These are phyloP conservation scores for Agrocybe praecox DNA, from an alignment of 768 basidiomycete species.

Conservation along the genomic window DNA sequence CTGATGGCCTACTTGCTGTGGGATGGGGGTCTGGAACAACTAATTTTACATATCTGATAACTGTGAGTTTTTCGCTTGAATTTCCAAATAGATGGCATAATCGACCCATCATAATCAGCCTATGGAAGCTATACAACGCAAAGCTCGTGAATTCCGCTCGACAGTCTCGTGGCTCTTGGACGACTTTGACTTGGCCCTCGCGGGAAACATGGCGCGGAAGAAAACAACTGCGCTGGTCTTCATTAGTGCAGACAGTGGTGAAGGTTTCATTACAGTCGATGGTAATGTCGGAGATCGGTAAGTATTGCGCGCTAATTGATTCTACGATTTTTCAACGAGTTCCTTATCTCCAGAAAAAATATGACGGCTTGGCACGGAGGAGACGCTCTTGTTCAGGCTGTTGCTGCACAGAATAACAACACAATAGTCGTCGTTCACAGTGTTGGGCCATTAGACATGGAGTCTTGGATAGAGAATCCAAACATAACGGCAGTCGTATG, in stretches of 20 bases:
- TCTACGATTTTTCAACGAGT: too few relatives aligned
- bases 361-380: constrained; percentile 76
- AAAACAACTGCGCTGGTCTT: constrained; percentile 79
- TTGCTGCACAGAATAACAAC: constrained; percentile 68
- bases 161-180: constrained; percentile 71
- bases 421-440: constrained; percentile 72
- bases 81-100: too few relatives aligned
- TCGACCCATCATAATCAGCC: constrained; percentile 54
- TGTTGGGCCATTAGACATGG: constrained; percentile 60
- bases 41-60: constrained; percentile 77
- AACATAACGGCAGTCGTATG: constrained; percentile 76
- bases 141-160: constrained; percentile 69
- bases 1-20: constrained; percentile 79
- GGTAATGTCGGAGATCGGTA: constrained; percentile 77
- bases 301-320: too few relatives aligned
- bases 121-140: constrained; percentile 76
- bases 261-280: constrained; percentile 79
- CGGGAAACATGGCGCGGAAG: constrained; percentile 46
- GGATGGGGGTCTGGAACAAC: constrained; percentile 92
- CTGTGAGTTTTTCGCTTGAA: too few relatives aligned
- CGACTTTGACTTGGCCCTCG: constrained; percentile 62
- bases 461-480: constrained; percentile 72
- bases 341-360: constrained; percentile 45
- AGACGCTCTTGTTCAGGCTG: constrained; percentile 68
- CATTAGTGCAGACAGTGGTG: constrained; percentile 82